Conservation (phyloP, 345 rosid species). For the Salix viminalis region DNA sequence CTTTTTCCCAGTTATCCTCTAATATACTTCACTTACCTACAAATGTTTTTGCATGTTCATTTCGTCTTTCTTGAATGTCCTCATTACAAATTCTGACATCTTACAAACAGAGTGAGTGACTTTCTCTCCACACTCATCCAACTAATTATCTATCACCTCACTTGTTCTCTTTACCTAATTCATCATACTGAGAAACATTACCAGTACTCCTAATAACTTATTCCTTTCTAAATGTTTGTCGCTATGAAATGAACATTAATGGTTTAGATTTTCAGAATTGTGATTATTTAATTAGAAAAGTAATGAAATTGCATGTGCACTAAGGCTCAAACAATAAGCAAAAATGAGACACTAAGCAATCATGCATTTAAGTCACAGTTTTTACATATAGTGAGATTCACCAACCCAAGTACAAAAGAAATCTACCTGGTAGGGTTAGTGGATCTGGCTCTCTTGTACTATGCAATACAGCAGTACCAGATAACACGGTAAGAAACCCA, state of each 20-base stretch:
- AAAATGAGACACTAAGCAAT: neutral
- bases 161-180: neutral
- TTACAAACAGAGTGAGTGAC: neutral
- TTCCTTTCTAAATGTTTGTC: neutral
- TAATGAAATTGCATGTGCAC: slow-evolving; percentile 1
- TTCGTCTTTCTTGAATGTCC: neutral
- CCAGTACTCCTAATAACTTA: neutral
- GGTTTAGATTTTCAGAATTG: neutral
- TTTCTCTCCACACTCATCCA: neutral
- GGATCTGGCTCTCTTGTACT: slow-evolving; percentile 65
- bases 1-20: neutral
- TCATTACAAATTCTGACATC: neutral
- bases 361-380: neutral
- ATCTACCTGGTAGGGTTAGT: slow-evolving; percentile 51
- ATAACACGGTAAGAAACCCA: slow-evolving; percentile 66
- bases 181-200: neutral
- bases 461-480: slow-evolving; percentile 65
- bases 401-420: neutral
- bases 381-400: neutral
- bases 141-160: neutral
- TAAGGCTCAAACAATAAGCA: neutral
- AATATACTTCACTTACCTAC: neutral
- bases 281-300: neutral
- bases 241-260: neutral
- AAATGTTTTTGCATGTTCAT: neutral